phyloP scores from a whole-genome alignment of 2,329 filamentous ascomycete species.

The Cordyceps tenuipes region DNA sequence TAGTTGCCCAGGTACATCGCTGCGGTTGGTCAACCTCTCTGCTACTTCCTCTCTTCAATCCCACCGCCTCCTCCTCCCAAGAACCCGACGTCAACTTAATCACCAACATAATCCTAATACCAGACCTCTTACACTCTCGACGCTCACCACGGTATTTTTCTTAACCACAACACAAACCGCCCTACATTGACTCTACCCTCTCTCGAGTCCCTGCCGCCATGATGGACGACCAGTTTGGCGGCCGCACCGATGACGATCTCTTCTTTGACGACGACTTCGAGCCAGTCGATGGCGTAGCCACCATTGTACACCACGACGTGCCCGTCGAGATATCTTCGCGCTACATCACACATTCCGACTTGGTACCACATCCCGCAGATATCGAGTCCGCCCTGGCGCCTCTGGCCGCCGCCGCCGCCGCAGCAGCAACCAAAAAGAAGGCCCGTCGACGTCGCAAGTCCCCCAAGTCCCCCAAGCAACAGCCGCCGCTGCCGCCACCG shows the following conservation, averaged over 20 bases:
- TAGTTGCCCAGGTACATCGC: neutral
- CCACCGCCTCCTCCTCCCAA: neutral
- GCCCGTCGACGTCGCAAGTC: constrained; percentile 5
- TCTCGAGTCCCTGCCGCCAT: neutral
- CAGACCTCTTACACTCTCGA: neutral
- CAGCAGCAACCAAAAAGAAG: constrained; percentile 9
- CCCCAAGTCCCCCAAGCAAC: neutral
- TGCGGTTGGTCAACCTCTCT: neutral
- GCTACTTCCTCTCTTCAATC: neutral
- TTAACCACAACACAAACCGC: neutral
- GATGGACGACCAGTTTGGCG: constrained; percentile 55
- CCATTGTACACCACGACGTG: constrained; percentile 14
- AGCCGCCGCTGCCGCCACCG: constrained; percentile 13
- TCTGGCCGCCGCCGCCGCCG: neutral
- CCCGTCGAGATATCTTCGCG: constrained; percentile 9
- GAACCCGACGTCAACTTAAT: neutral
- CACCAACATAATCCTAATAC: neutral
- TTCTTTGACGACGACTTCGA: constrained; percentile 57
- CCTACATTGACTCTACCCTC: neutral
- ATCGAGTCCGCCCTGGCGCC: constrained; percentile 9
- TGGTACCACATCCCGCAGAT: neutral
- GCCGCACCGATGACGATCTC: constrained; percentile 53
- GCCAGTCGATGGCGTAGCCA: constrained; percentile 35
- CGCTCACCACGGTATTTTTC: neutral
- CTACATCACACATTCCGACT: neutral